phyloP scores from a whole-genome alignment of 768 basidiomycete genomes.

The Suillus subluteus region DNA sequence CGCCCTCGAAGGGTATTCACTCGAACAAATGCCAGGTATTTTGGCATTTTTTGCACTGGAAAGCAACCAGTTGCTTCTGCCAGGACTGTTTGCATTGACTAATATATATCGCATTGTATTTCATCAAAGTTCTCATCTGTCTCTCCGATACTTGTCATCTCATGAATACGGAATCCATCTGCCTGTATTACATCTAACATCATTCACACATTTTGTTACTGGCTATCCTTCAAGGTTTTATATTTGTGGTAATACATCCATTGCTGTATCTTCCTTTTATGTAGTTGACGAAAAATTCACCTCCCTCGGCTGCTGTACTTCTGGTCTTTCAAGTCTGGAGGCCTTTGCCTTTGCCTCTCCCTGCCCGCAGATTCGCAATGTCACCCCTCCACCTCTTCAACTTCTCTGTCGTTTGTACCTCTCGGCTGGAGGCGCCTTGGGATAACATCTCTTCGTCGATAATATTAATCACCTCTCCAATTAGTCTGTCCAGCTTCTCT shows the following conservation, averaged over 20 bases:
- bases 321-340: background rate
- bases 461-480: conserved; percentile 46
- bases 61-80: conserved; percentile 19
- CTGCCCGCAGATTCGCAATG: conserved; percentile 35
- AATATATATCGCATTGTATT: background rate
- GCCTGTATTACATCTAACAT: background rate
- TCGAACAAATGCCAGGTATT: conserved; percentile 26
- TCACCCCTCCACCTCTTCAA: conserved; percentile 48
- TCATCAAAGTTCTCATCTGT: background rate
- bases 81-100: too few relatives aligned
- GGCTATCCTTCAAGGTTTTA: background rate
- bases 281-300: conserved; percentile 33
- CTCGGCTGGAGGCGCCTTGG: conserved; percentile 38
- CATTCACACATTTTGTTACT: background rate
- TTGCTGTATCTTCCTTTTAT: background rate
- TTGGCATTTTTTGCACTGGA: conserved; percentile 44
- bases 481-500: conserved; percentile 46
- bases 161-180: background rate
- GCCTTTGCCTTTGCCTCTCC: background rate
- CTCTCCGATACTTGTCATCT: background rate
- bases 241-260: background rate
- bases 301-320: conserved; percentile 19
- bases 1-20: conserved; percentile 16
- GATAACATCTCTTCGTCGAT: conserved; percentile 47
- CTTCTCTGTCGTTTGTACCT: conserved; percentile 40